These are phyloP conservation scores for Aspergillus quadricinctus DNA, from an alignment of 2,329 filamentous ascomycete species.

Conservation along the genomic window DNA sequence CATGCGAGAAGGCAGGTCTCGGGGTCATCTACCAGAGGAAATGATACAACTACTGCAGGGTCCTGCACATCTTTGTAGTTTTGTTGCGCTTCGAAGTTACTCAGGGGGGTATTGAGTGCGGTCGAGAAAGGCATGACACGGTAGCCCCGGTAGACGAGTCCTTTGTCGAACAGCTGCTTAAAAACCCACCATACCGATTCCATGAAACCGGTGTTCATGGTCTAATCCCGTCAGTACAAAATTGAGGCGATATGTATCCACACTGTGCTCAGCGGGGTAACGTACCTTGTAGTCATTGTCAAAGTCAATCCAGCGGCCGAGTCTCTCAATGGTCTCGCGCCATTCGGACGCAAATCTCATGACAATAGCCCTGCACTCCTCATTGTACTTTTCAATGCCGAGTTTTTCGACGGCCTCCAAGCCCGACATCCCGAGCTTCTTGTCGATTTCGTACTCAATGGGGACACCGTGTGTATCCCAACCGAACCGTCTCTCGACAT, in stretches of 20 bases:
- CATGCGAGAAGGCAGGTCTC: conserved; percentile 74
- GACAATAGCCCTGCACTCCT: conserved; percentile 85
- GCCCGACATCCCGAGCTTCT: conserved; percentile 84
- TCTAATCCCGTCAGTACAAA: conserved; percentile 46
- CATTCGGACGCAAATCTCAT: conserved; percentile 87
- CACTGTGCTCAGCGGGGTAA: not conserved
- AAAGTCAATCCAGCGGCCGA: conserved; percentile 96
- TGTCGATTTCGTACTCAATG: conserved; percentile 97
- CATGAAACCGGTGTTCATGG: conserved; percentile 95
- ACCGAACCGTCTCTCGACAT: conserved; percentile 87
- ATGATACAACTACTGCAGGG: conserved; percentile 81
- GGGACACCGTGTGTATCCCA: conserved; percentile 96
- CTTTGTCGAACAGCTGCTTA: conserved; percentile 87
- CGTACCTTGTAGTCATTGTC: conserved; percentile 90
- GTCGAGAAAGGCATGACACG: conserved; percentile 95
- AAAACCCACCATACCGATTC: conserved; percentile 97
- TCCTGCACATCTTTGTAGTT: conserved; percentile 94
- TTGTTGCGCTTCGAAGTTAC: conserved; percentile 90
- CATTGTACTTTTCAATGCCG: conserved; percentile 85
- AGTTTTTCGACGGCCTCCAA: conserved; percentile 82
- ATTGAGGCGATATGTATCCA: not conserved
- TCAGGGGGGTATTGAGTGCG: conserved; percentile 79
- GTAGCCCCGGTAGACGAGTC: conserved; percentile 82
- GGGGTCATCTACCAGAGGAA: conserved; percentile 74
- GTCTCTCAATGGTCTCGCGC: conserved; percentile 78